A percentile compares a stretch with the other conserved stretches of the same genome.
Conservation (phyloP, 768 basidiomycete species). For the Psilocybe cyanescens region DNA sequence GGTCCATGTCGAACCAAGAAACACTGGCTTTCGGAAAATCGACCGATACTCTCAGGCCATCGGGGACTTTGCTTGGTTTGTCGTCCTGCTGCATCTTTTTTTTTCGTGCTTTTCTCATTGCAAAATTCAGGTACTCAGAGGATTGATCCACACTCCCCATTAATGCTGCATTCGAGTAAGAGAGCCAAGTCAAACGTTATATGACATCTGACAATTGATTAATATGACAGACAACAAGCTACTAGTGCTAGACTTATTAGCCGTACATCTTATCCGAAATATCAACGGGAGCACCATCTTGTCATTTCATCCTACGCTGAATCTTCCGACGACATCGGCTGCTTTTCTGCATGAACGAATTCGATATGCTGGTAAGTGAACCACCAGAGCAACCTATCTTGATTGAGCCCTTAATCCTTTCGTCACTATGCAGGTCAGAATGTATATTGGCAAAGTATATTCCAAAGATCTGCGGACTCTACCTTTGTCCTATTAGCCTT, state of each 20-base stretch:
- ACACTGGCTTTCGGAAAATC: slow-evolving; percentile 20
- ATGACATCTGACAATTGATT: neutral
- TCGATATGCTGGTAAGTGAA: slow-evolving; percentile 43
- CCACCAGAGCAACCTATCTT: neutral
- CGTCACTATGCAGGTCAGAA: slow-evolving; percentile 33
- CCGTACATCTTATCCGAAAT: slow-evolving; percentile 51
- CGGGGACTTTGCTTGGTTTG: slow-evolving; percentile 14
- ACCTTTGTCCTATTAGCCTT: slow-evolving; percentile 58
- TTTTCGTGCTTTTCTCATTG: neutral
- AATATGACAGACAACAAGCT: slow-evolving; percentile 26
- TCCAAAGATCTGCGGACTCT: slow-evolving; percentile 48
- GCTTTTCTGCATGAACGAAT: slow-evolving; percentile 49
- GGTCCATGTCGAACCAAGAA: slow-evolving; percentile 37
- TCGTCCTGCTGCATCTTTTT: neutral
- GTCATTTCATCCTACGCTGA: slow-evolving; percentile 47
- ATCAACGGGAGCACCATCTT: slow-evolving; percentile 50
- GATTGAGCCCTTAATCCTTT: neutral
- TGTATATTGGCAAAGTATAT: slow-evolving; percentile 51
- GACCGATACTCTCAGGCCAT: slow-evolving; percentile 17
- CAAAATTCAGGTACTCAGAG: slow-evolving; percentile 22
- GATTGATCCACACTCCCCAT: slow-evolving; percentile 46
- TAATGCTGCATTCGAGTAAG: slow-evolving; percentile 36
- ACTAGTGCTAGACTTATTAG: slow-evolving; percentile 49
- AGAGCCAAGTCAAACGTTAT: neutral
- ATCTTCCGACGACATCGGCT: slow-evolving; percentile 44